phyloP scores from a whole-genome alignment of 140 eudicot genomes.

The Anethum foeniculum region DNA sequence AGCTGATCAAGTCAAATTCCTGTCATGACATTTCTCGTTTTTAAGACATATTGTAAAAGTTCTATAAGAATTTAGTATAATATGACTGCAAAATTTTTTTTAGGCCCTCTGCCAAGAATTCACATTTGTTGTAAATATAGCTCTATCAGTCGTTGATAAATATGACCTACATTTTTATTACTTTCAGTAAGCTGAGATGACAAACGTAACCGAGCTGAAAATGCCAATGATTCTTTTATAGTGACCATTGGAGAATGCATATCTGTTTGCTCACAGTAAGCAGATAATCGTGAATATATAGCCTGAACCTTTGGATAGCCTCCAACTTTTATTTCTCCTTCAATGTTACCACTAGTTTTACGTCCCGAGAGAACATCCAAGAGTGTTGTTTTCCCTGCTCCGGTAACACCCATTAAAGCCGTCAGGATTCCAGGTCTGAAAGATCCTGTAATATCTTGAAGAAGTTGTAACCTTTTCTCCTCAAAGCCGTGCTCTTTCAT shows the following conservation, averaged over 20 bases:
- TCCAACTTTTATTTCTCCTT: slow-evolving; percentile 51
- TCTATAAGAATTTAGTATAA: neutral
- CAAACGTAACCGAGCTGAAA: slow-evolving; percentile 49
- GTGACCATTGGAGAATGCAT: slow-evolving; percentile 44
- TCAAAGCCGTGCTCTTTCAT: slow-evolving; percentile 54
- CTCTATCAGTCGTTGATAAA: neutral
- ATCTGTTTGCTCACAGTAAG: slow-evolving; percentile 44
- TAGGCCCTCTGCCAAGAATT: neutral
- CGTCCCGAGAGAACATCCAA: slow-evolving; percentile 72
- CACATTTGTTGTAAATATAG: neutral
- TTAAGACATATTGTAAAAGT: neutral
- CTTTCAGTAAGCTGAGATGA: slow-evolving; percentile 21
- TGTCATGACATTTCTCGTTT: neutral
- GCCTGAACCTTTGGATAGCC: slow-evolving; percentile 60
- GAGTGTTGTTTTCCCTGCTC: slow-evolving; percentile 79
- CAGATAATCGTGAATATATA: slow-evolving; percentile 53
- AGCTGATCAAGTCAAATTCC: neutral
- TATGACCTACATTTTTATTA: slow-evolving; percentile 24
- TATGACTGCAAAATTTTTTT: neutral
- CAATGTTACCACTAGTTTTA: slow-evolving; percentile 56
- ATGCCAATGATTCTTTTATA: slow-evolving; percentile 37
- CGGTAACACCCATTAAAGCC: slow-evolving; percentile 75
- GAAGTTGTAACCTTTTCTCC: slow-evolving; percentile 44
- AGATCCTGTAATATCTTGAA: slow-evolving; percentile 47
- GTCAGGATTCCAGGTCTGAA: slow-evolving; percentile 72